Conservation (phyloP, 148 eudicot genomes). For the Cornus suecica region DNA sequence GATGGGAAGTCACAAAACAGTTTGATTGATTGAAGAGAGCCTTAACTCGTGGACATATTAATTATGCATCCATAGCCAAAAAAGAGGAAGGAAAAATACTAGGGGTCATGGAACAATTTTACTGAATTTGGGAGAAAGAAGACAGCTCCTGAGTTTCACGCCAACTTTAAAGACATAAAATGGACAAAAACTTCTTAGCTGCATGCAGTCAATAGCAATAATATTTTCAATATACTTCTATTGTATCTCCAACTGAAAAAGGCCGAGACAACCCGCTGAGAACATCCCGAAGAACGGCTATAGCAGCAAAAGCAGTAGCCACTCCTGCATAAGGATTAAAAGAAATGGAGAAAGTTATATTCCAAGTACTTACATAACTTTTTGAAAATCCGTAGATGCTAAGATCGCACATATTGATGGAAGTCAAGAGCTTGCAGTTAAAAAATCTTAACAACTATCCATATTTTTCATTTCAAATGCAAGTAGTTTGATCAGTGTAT, state of each 20-base stretch:
- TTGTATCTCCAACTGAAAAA: conserved; percentile 91
- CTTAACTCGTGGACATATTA: background rate
- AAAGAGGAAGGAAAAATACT: background rate
- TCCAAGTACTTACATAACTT: background rate
- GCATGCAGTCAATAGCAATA: background rate
- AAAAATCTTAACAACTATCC: background rate
- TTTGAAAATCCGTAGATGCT: background rate
- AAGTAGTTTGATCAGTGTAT: background rate
- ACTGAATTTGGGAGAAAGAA: background rate
- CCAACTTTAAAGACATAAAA: background rate
- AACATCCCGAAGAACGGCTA: conserved; percentile 86
- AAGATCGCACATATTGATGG: background rate
- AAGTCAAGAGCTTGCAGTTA: background rate
- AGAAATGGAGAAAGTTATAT: background rate
- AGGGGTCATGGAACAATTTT: background rate
- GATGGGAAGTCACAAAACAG: background rate
- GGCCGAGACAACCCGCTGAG: conserved; percentile 91
- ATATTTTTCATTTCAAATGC: background rate
- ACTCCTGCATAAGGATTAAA: conserved; percentile 52
- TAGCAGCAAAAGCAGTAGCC: conserved; percentile 98
- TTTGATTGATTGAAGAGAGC: background rate
- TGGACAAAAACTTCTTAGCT: background rate
- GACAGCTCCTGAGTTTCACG: background rate
- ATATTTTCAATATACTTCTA: conserved; percentile 49
- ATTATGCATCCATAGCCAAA: background rate